Conservation (phyloP, 441 rosid species). For the Populus hybrid region DNA sequence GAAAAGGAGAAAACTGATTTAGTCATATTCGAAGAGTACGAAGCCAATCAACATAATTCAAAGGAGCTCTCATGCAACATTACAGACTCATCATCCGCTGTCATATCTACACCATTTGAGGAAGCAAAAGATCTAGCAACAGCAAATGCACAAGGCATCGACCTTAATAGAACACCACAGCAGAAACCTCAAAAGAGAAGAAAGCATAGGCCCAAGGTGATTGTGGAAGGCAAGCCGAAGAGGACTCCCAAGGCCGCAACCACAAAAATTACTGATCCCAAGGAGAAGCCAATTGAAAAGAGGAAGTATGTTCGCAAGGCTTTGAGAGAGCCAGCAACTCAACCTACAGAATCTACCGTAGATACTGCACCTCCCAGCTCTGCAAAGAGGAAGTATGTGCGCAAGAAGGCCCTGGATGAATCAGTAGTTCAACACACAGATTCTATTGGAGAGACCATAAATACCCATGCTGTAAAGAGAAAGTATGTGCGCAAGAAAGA, state of each 20-base stretch:
- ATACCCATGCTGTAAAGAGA: conserved; percentile 44
- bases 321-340: conserved; percentile 40
- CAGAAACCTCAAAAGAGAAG: conserved; percentile 60
- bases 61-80: conserved; percentile 36
- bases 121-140: conserved; percentile 31
- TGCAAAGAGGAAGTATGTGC: conserved; percentile 64
- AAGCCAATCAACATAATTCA: conserved; percentile 22
- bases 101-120: conserved; percentile 32
- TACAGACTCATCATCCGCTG: conserved; percentile 42
- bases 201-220: conserved; percentile 89
- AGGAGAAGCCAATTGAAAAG: conserved; percentile 40
- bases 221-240: conserved; percentile 61
- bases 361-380: conserved; percentile 25
- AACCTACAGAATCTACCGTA: conserved; percentile 28
- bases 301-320: conserved; percentile 58
- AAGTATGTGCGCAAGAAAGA: conserved; percentile 48
- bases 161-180: conserved; percentile 77
- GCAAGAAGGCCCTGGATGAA: conserved; percentile 44
- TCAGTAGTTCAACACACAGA: conserved; percentile 34
- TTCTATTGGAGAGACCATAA: conserved; percentile 21
- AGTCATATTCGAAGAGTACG: conserved; percentile 18
- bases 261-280: not conserved
- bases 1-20: conserved; percentile 31
- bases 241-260: conserved; percentile 40
- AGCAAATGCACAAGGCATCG: conserved; percentile 40